Percentiles rank a stretch among this genome's conserved stretches.
Evolutionary conservation across 208 protist species (phyloP).

Genomic region (Angomonas ambiguus): DNA sequence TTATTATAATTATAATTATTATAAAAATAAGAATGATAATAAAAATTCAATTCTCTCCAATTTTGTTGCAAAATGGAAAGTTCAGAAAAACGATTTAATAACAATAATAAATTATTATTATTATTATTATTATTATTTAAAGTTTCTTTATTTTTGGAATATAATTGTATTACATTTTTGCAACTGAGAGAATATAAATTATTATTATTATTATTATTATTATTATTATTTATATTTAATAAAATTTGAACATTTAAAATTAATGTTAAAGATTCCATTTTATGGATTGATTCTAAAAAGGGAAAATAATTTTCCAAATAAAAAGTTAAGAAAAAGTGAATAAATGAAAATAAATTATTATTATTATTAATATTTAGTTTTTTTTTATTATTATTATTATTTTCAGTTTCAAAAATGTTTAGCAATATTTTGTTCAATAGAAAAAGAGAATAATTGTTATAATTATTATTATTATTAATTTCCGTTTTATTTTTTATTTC

Average conservation of each 20-base stretch:
- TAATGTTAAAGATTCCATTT: too few species aligned
- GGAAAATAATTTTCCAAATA: too few species aligned
- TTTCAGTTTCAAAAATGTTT: too few species aligned
- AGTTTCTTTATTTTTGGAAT: neutral
- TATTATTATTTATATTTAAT: constrained; percentile 2
- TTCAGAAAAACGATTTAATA: too few species aligned
- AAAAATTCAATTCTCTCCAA: too few species aligned
- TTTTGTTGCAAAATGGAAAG: too few species aligned
- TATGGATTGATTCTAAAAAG: too few species aligned
- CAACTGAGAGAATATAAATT: neutral
- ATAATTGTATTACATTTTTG: neutral
- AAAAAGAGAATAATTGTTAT: neutral
- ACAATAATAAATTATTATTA: neutral
- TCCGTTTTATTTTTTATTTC: too few species aligned
- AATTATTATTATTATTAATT: neutral
- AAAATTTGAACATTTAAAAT: neutral
- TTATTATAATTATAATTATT: constrained; percentile 2
- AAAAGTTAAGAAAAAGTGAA: too few species aligned
- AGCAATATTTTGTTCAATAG: neutral
- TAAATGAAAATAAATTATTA: neutral
- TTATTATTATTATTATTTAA: constrained; percentile 4
- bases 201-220: constrained; percentile 4
- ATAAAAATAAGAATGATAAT: neutral
- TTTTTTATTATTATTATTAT: too few species aligned
- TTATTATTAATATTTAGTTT: too few species aligned